These are phyloP conservation scores for Aspergillus sergii DNA, from an alignment of 2,329 filamentous ascomycete species.

Conservation along the genomic window DNA sequence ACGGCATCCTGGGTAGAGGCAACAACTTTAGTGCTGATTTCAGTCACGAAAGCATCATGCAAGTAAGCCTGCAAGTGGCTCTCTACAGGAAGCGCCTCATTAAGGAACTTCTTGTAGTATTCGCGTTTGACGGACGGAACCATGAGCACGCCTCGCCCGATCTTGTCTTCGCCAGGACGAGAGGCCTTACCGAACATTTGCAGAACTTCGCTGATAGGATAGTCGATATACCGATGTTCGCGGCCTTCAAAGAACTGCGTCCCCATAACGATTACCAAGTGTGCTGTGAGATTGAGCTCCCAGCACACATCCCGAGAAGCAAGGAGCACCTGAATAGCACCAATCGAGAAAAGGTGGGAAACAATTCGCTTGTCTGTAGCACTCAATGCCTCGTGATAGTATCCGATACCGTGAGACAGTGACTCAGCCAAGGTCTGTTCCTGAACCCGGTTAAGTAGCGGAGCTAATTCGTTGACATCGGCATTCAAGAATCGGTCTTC, in stretches of 20 bases:
- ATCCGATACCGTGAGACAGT: constrained; percentile 89
- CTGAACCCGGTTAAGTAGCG: constrained; percentile 79
- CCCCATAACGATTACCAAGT: constrained; percentile 94
- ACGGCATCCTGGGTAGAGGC: constrained; percentile 95
- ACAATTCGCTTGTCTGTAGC: constrained; percentile 90
- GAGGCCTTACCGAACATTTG: constrained; percentile 98
- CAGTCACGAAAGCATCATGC: constrained; percentile 94
- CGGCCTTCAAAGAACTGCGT: constrained; percentile 97
- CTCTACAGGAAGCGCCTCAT: constrained; percentile 93
- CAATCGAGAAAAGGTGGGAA: constrained; percentile 84
- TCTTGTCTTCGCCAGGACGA: constrained; percentile 74
- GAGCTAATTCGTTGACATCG: constrained; percentile 76
- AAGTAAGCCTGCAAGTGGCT: constrained; percentile 89
- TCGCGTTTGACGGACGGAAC: constrained; percentile 90
- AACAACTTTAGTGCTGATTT: constrained; percentile 95
- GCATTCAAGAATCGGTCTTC: constrained; percentile 93
- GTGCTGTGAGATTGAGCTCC: constrained; percentile 86
- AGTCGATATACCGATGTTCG: constrained; percentile 96
- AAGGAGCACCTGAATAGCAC: constrained; percentile 83
- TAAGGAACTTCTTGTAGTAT: constrained; percentile 98
- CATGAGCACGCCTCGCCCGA: constrained; percentile 93
- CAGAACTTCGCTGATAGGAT: constrained; percentile 87
- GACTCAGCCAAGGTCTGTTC: constrained; percentile 87
- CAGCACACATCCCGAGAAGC: constrained; percentile 90
- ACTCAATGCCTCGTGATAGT: constrained; percentile 93